Evolutionary conservation across 2,329 filamentous ascomycete species (phyloP).

Genomic region (Colletotrichum salicis): DNA sequence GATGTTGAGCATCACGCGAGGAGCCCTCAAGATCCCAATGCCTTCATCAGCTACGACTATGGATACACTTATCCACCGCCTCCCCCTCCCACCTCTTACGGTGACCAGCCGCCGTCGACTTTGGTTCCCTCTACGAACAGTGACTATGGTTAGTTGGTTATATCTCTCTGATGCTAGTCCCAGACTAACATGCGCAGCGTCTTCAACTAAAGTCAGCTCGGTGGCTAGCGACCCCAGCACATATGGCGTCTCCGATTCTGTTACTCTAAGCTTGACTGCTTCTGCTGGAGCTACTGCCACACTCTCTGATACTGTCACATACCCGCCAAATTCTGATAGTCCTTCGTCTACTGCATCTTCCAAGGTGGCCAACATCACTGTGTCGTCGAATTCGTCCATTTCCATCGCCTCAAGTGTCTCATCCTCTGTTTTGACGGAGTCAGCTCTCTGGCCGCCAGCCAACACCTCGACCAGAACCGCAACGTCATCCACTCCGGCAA

Average conservation of each 20-base stretch:
- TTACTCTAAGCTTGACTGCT: not conserved
- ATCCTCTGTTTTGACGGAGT: not conserved
- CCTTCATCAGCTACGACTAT: conserved; percentile 31
- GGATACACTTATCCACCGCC: conserved; percentile 22
- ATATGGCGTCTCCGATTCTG: not conserved
- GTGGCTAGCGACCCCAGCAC: not conserved
- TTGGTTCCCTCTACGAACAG: not conserved
- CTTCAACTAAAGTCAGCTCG: conserved; percentile 1
- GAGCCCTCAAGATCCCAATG: not conserved
- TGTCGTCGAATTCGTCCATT: not conserved
- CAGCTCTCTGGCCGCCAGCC: conserved; percentile 3
- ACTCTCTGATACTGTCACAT: not conserved
- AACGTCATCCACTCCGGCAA: not conserved
- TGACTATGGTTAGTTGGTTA: conserved; percentile 1
- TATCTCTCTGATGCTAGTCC: not conserved
- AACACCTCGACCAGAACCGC: not conserved
- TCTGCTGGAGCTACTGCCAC: not conserved
- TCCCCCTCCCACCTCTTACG: conserved; percentile 23
- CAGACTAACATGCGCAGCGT: conserved; percentile 1
- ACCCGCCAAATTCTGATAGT: not conserved
- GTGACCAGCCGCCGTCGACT: conserved; percentile 9
- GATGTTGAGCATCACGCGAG: not conserved
- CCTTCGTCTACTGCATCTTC: not conserved
- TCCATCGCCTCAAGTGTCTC: not conserved
- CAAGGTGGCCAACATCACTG: not conserved